Percentiles rank a stretch among this genome's conserved stretches.
phyloP scores from a whole-genome alignment of 2,329 filamentous ascomycete genomes.

The Fusarium papillatum region DNA sequence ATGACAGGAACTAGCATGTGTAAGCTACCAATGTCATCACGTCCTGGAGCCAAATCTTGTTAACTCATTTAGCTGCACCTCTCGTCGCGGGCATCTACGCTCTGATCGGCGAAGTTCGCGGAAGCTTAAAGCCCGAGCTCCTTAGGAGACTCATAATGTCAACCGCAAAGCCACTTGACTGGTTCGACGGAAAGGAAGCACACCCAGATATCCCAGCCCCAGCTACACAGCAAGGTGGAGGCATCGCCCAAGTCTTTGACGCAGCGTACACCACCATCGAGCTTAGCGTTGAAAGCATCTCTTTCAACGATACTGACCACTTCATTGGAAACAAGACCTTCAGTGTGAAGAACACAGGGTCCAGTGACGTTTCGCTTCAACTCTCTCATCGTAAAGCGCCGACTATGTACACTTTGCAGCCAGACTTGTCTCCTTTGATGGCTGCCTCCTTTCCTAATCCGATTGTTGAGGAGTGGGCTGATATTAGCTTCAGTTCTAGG shows the following conservation, averaged over 20 bases:
- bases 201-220: not conserved
- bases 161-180: not conserved
- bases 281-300: not conserved
- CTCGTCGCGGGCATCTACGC: not conserved
- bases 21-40: not conserved
- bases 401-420: not conserved
- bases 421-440: not conserved
- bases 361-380: not conserved
- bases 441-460: not conserved
- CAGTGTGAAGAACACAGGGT: not conserved
- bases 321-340: not conserved
- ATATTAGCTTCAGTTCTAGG: not conserved
- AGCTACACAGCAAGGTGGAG: not conserved
- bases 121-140: not conserved
- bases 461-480: not conserved
- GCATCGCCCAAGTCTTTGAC: not conserved
- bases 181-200: not conserved
- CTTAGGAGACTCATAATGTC: not conserved
- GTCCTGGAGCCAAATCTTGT: not conserved
- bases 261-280: not conserved
- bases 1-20: slow-evolving; percentile 8
- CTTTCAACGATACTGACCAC: not conserved
- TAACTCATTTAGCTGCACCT: not conserved
- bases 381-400: not conserved
- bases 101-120: not conserved